Base-by-base conservation (phyloP, 306 rosid species). In the Glycyrrhiza uralensis region DNA sequence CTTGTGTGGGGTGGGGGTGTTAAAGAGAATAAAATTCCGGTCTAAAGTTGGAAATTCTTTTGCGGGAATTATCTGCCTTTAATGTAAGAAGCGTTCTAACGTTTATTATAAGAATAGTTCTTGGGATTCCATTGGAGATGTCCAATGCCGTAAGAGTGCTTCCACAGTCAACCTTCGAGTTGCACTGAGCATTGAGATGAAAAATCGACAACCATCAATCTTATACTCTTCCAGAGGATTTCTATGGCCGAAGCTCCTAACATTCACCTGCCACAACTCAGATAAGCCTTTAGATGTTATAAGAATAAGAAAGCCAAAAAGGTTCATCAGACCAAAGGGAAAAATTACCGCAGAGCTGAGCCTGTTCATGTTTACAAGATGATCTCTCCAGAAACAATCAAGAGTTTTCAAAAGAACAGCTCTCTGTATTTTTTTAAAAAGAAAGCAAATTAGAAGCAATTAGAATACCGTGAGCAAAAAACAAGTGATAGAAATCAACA, bases 161-260 rank as follows among this genome's bases (percentile, higher is more conserved):
- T 94, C 98, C 63, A 94, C 96, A 24, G 97, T 94, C 45, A 94
- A 68, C 78, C 97, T 85, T 61, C 96, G 83, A n/a, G 96, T 94
- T 75, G 97, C 92, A 75, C 98, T 87, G 22, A 94, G 98, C 97
- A 94, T 92, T 5, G 98, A 91, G 79, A 94, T 94, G 86, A 91
- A 94, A 85, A 91, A 94, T 57, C 96, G 90, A 68, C 95, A 94
- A 33, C 98, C 98, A 69, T 94, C 98, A 66, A 93, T 93, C 80
- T 93, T 94, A 82, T 94, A 94, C 82, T 91, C 98, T 78, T 94
- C 97, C 51, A 94, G 88, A 80, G 98, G 97, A 84, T 94, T 91
- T 80, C 98, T 86, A 73, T 94, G 98, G 82, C 98, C 98, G 14
- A 91, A 94, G 87, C 95, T 89, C 88, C 97, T 86, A 70, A 91